Conservation (phyloP, 257 asterid genomes). For the Solanum lycopersicoides region DNA sequence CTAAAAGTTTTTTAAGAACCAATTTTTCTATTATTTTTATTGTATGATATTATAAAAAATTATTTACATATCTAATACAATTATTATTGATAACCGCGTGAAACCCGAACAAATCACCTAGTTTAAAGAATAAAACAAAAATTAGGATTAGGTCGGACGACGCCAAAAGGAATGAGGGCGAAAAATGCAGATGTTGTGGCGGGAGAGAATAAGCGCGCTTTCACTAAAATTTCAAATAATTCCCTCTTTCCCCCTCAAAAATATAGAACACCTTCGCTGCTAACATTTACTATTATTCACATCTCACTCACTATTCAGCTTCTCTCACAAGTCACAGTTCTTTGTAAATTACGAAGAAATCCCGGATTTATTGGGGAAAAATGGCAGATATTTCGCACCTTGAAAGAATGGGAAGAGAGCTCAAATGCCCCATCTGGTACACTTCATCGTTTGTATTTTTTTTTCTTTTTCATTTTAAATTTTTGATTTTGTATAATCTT, state of each 20-base stretch:
- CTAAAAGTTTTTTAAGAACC: too few relatives aligned
- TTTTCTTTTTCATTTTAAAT: neutral
- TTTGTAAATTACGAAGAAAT: neutral
- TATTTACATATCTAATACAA: too few relatives aligned
- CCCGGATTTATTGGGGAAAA: neutral
- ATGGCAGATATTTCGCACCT: conserved; percentile 77
- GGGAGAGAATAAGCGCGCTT: neutral
- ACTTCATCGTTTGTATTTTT: neutral
- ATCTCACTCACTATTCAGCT: neutral
- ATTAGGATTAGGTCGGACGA: neutral
- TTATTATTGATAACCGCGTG: too few relatives aligned
- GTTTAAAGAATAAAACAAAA: neutral
- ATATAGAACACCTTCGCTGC: neutral
- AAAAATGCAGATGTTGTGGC: neutral
- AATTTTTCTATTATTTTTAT: too few relatives aligned
- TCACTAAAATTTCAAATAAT: neutral
- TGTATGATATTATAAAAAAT: too few relatives aligned
- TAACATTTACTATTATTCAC: neutral
- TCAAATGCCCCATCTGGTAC: conserved; percentile 96
- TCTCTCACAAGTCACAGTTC: neutral
- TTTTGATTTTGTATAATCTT: neutral
- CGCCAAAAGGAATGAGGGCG: neutral
- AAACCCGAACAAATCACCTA: too few relatives aligned
- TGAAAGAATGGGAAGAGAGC: conserved; percentile 95
- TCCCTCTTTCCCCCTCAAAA: neutral